Conservation (phyloP, 1,284 basidiomycete species). For the Xerocomus cyaneibrunnescens region DNA sequence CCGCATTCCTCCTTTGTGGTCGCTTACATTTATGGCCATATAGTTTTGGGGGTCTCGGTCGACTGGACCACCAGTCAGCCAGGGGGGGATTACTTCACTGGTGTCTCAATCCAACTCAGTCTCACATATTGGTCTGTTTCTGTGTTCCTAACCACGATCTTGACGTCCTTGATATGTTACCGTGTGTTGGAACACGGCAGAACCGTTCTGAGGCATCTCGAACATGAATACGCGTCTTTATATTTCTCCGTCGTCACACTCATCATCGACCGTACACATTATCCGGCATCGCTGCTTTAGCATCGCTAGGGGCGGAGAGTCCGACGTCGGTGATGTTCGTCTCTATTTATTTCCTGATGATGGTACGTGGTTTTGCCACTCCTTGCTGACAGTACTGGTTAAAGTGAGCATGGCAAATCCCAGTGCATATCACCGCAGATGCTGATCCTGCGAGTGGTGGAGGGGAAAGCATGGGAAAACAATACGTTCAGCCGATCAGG, state of each 20-base stretch:
- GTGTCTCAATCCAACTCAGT: not conserved
- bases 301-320: not conserved
- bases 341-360: conserved; percentile 4
- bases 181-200: not conserved
- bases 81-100: not conserved
- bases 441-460: conserved; percentile 16
- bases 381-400: not conserved
- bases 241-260: not conserved
- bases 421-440: conserved; percentile 26
- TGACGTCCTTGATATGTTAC: conserved; percentile 6
- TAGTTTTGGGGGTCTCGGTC: conserved; percentile 15
- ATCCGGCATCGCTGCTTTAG: not conserved
- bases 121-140: conserved; percentile 4
- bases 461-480: conserved; percentile 6
- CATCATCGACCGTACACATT: conserved; percentile 3
- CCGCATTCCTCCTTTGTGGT: too few species aligned
- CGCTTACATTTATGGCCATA: not conserved
- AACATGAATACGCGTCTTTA: not conserved
- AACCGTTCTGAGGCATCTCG: not conserved
- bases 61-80: not conserved
- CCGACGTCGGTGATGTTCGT: not conserved
- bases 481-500: not conserved
- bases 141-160: not conserved
- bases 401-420: not conserved
- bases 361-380: not conserved